Base-by-base conservation (phyloP, 208 protist species). In the Kentomonas sorsogonicus region DNA sequence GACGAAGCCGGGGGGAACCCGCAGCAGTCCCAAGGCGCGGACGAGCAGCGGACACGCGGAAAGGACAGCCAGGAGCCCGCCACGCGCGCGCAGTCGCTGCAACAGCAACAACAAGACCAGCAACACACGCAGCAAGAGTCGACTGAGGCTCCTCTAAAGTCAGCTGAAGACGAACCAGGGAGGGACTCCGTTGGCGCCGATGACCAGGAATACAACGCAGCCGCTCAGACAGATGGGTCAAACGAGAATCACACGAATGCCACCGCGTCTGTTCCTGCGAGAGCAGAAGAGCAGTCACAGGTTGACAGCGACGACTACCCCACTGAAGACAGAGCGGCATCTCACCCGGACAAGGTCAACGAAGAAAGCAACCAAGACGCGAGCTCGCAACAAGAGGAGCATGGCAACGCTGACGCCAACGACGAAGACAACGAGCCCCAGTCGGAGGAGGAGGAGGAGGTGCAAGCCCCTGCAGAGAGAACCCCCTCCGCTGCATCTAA, bases 401-500 rank as follows among this genome's bases (percentile, higher is more conserved):
- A 50, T 4, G 44, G 16, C 44, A 30, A 53, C 55, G 33, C 20
- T 29, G 43, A 48, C n/a, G 31, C 3, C 41, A 30, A 51, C 26
- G 43, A 46, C 23, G 30, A 60, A 5, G 39, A 61, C 46, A 41
- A n/a, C 11, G 6, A 22, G 38, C 38, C 38, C 6, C 13, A 22
- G 15, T 41, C 20, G 15, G 1, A 41, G 38, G 53, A 48, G 7
- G 52, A 40, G 13, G 36, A 57, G 20, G 52, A 53, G 9, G 51
- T 45, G 18, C 34, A 56, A 36, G 34, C 51, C 5, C 0, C 44
- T 0, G 18, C n/a, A n/a, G n/a, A n/a, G n/a, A n/a, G n/a, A n/a
- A n/a, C n/a, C n/a, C n/a, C n/a, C n/a, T n/a, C n/a, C n/a, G n/a
- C n/a, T n/a, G n/a, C n/a, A n/a, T n/a, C n/a, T n/a, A n/a, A n/a